phyloP scores from a whole-genome alignment of 2,329 filamentous ascomycete genomes.

The Coniochaeta prunicola region DNA sequence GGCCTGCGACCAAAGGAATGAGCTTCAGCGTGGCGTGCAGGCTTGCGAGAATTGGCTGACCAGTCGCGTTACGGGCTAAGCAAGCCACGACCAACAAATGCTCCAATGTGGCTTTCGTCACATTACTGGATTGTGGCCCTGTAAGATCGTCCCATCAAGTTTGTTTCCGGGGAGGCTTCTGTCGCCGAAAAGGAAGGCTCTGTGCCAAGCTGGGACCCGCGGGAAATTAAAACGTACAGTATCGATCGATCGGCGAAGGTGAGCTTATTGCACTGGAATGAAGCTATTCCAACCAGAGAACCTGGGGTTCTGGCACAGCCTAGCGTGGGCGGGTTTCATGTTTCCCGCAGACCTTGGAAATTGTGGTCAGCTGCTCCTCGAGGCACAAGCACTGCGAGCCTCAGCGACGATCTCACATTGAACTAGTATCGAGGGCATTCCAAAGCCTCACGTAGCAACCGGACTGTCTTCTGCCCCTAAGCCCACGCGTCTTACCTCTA shows the following conservation, averaged over 20 bases:
- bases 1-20: not conserved
- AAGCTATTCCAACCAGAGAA: not conserved
- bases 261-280: not conserved
- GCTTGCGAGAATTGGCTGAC: not conserved
- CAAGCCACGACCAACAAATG: not conserved
- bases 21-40: not conserved
- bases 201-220: not conserved
- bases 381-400: not conserved
- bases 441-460: not conserved
- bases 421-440: not conserved
- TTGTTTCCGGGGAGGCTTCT: not conserved
- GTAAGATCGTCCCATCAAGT: not conserved
- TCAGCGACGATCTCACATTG: not conserved
- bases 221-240: too few species aligned
- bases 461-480: not conserved
- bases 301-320: not conserved
- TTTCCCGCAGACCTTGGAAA: not conserved
- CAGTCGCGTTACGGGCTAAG: not conserved
- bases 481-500: not conserved
- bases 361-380: not conserved
- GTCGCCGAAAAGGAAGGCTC: not conserved
- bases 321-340: not conserved
- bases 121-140: not conserved
- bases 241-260: not conserved
- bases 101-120: not conserved